Evolutionary conservation across 23 red algal species (phyloP), one percentile per base, ranked within the genome.

Genomic region (Gracilaria gracilis): DNA sequence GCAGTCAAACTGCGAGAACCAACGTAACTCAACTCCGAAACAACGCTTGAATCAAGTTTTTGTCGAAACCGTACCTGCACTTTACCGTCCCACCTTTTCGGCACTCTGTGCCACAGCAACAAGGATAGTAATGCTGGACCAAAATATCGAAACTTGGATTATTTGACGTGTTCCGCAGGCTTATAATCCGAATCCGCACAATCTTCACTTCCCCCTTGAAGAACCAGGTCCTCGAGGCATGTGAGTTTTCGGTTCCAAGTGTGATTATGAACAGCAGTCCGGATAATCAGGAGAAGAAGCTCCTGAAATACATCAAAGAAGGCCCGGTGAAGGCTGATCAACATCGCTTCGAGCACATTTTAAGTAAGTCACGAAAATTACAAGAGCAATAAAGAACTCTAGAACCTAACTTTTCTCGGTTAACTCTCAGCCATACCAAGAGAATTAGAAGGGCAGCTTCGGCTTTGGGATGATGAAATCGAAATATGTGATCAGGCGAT

Each of bases 381-480:
- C 51, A 46, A 46, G 4, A 20, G 51, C 7, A 1, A 20, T 55
- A 19, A 17, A 1, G 51, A 55, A 15, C 8, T 55, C 9, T 55
- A 55, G 19, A 15, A 2, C 16, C 17, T 19, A 55, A 15, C 19
- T 9, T 15, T 55, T 20, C 1, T 55, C 19, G 51, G 8, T 55
- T 19, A 15, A 15, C 51, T 55, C 16, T 55, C 51, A 55, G 51
- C 51, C 8, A 55, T 55, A 55, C 51, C 51, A 55, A 55, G 19
- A 15, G 9, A 55, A 19, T 55, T 55, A 19, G 51, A 55, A 55
- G 14, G 17, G 19, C 51, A 55, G 17, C 31, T 69, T 28, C 64
- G 19, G 31, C 17, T 69, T 1, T 86, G 82, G 82, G 58, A 86
- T 20, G 64, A 65, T 29, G 82, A 86, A 62, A 25, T 72, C 16